Percentiles rank a stretch among this genome's conserved stretches.
Conservation (phyloP, 2,329 filamentous ascomycete genomes). For the Paradendryphiella salina region DNA sequence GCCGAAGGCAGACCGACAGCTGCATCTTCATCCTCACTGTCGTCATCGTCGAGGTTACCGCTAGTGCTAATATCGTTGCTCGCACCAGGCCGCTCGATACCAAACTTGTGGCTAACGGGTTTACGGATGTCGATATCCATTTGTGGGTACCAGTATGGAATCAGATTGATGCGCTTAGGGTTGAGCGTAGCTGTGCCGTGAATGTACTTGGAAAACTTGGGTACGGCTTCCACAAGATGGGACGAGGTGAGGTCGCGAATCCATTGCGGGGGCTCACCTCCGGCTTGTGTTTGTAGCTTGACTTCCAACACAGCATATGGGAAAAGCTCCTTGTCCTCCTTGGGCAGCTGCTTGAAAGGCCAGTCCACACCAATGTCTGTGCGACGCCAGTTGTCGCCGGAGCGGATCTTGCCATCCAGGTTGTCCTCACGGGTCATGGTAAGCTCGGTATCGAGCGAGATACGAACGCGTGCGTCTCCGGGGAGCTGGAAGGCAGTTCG, state of each 20-base stretch:
- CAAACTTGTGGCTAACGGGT: conserved; percentile 83
- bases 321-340: conserved; percentile 85
- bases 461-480: conserved; percentile 91
- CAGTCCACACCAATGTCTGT: conserved; percentile 98
- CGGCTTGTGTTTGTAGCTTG: conserved; percentile 93
- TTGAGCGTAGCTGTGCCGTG: conserved; percentile 90
- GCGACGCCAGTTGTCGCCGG: conserved; percentile 89
- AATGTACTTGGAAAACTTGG: conserved; percentile 99
- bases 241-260: conserved; percentile 90
- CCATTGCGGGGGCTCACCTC: conserved; percentile 95
- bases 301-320: conserved; percentile 96
- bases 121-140: conserved; percentile 99
- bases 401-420: conserved; percentile 73
- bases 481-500: conserved; percentile 97
- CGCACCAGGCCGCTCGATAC: conserved; percentile 78
- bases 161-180: conserved; percentile 80
- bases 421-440: conserved; percentile 97
- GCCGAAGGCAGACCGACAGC: conserved; percentile 34
- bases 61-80: conserved; percentile 76
- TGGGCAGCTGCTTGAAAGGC: conserved; percentile 85
- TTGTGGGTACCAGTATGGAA: conserved; percentile 97
- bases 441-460: conserved; percentile 94
- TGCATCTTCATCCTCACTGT: conserved; percentile 65
- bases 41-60: conserved; percentile 75
- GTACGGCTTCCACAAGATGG: conserved; percentile 96